Base-by-base conservation (phyloP, 2,329 filamentous ascomycete species). In the Stagonosporopsis rhizophila region DNA sequence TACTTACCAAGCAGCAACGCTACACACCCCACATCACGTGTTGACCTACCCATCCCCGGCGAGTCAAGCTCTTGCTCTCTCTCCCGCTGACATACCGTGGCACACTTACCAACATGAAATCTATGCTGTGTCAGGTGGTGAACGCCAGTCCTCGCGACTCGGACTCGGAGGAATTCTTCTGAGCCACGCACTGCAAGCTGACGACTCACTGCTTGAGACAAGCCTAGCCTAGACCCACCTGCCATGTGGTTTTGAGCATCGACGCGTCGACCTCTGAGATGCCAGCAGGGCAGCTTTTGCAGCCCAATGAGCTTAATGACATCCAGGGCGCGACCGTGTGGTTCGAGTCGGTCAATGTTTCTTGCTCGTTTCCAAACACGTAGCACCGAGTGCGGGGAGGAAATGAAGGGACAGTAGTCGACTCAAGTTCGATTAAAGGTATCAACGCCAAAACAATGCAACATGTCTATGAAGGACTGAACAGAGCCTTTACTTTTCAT, bases 401-500 rank as follows among this genome's bases (percentile, higher is more conserved):
- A 41, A n/a, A 49, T 34, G 39, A 40, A 44, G 19, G 23, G 12
- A 14, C n/a, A 17, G 3, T 8, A 35, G 25, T 20, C 28, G 37
- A 44, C 40, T 32, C 12, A 30, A 46, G n/a, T 40, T 45, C 41
- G 35, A 51, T 49, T 32, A 15, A 17, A 48, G 46, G 53, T 51
- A 56, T 56, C 53, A 50, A 50, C 52, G 52, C 52, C 52, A 34
- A 12, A 39, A n/a, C 22, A 32, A 50, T 56, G 52, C 46, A 45
- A 41, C 23, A 22, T 47, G 17, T 54, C 44, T 44, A 48, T 15
- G 6, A 23, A 48, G 23, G 30, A 23, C 38, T 38, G 42, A 23
- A 41, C 25, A 14, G 28, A 30, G 19, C 3, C 48, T n/a, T n/a
- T 56, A 65, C 54, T 68, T 66, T 52, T 77, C 76, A 59, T 77